Conservation (phyloP, 805 yeast genomes). For the Hanseniaspora thailandica region DNA sequence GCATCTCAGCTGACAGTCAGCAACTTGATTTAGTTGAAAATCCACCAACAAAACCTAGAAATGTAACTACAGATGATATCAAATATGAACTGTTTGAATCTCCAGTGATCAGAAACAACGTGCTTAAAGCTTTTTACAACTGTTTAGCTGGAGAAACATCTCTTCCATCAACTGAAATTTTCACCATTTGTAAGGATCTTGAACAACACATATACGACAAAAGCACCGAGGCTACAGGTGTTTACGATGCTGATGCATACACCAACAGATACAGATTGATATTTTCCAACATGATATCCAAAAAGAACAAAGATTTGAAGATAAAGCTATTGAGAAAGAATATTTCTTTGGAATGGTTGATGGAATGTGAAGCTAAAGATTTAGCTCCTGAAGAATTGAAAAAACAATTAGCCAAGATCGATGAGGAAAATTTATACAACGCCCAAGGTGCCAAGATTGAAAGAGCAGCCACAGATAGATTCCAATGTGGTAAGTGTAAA, state of each 20-base stretch:
- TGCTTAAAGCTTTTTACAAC: conserved; percentile 72
- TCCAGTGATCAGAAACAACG: conserved; percentile 49
- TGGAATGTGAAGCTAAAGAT: conserved; percentile 81
- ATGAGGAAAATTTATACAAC: conserved; percentile 79
- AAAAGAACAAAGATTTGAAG: conserved; percentile 78
- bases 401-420: conserved; percentile 72
- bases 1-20: not conserved
- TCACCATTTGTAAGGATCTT: conserved; percentile 54
- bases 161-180: conserved; percentile 47
- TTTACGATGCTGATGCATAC: conserved; percentile 46
- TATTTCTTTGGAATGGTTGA: conserved; percentile 52
- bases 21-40: conserved; percentile 13
- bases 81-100: conserved; percentile 30
- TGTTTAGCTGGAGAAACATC: conserved; percentile 75
- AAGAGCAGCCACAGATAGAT: conserved; percentile 91
- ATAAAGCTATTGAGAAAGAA: conserved; percentile 54
- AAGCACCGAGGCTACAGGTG: conserved; percentile 27
- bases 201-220: conserved; percentile 46
- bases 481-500: conserved; percentile 95
- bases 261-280: conserved; percentile 76
- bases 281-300: conserved; percentile 76
- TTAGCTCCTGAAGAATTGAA: conserved; percentile 88
- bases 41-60: conserved; percentile 44
- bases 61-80: conserved; percentile 70
- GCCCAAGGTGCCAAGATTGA: conserved; percentile 97